phyloP scores from a whole-genome alignment of 106 monocot species.

The Allium sativum region DNA sequence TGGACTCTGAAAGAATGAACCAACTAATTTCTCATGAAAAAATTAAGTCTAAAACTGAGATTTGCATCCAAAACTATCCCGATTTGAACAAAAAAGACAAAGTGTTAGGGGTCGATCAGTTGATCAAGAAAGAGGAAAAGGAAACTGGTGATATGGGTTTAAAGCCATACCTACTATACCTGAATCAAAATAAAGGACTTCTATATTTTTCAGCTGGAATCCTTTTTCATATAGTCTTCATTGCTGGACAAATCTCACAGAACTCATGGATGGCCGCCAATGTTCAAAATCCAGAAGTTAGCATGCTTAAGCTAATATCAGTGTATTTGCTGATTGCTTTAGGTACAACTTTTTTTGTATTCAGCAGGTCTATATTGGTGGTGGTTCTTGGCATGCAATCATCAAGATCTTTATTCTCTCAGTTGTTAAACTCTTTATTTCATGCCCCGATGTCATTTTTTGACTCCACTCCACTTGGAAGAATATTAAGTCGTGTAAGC shows the following conservation, averaged over 20 bases:
- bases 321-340: conserved; percentile 72
- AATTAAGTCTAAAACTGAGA: conserved; percentile 20
- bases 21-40: conserved; percentile 6
- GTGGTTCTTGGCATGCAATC: conserved; percentile 68
- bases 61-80: not conserved
- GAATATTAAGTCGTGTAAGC: conserved; percentile 90
- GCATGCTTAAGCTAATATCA: conserved; percentile 54
- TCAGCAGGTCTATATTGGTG: conserved; percentile 46
- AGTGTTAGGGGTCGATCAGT: conserved; percentile 33
- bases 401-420: conserved; percentile 81
- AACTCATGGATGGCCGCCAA: conserved; percentile 99
- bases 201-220: conserved; percentile 31
- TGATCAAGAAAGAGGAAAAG: conserved; percentile 94
- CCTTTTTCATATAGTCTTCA: conserved; percentile 51
- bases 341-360: conserved; percentile 37
- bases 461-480: conserved; percentile 89
- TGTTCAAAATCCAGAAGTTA: conserved; percentile 65
- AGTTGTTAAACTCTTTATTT: conserved; percentile 68
- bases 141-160: conserved; percentile 69
- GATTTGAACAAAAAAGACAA: conserved; percentile 11
- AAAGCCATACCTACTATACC: conserved; percentile 68
- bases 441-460: conserved; percentile 95
- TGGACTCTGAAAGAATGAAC: conserved; percentile 30
- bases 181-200: conserved; percentile 79
- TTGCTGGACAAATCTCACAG: conserved; percentile 77